A percentile compares a stretch with the other conserved stretches of the same genome.
Conservation (phyloP, 495 filamentous ascomycete species). For the Choiromyces venosus region DNA sequence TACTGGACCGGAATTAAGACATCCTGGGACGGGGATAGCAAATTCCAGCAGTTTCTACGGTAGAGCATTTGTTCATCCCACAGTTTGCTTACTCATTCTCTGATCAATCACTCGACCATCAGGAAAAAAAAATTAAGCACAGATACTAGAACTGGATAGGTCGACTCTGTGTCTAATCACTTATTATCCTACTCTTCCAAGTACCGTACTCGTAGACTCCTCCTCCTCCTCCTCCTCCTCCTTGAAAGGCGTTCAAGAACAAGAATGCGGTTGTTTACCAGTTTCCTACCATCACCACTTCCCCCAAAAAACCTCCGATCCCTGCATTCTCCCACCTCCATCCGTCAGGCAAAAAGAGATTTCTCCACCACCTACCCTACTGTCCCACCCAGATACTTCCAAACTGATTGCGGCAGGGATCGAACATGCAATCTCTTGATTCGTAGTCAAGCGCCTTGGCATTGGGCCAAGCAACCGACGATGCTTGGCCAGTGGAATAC, state of each 20-base stretch:
- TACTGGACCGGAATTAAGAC: too few relatives aligned
- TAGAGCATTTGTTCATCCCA: not conserved
- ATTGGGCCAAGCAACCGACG: constrained; percentile 51
- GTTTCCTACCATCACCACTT: not conserved
- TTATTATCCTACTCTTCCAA: not conserved
- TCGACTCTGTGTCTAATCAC: not conserved
- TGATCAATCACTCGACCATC: not conserved
- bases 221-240: not conserved
- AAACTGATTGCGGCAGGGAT: constrained; percentile 18
- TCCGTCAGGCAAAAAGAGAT: too few relatives aligned
- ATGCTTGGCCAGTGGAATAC: not conserved
- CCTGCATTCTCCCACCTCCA: not conserved
- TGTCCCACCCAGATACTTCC: not conserved
- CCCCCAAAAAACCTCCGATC: not conserved
- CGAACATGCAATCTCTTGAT: constrained; percentile 55
- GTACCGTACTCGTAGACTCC: not conserved
- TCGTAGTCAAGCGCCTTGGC: constrained; percentile 67
- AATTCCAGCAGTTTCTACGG: too few relatives aligned
- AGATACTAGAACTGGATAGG: not conserved
- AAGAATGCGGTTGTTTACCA: not conserved
- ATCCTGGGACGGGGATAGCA: too few relatives aligned
- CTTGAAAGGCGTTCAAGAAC: not conserved
- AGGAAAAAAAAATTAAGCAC: not conserved
- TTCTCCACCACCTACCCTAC: not conserved
- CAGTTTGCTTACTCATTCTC: not conserved